Evolutionary conservation across 78 protist genomes (phyloP), one percentile per base, ranked within the genome.

Genomic region (Dictyostelium brefeldianum): DNA sequence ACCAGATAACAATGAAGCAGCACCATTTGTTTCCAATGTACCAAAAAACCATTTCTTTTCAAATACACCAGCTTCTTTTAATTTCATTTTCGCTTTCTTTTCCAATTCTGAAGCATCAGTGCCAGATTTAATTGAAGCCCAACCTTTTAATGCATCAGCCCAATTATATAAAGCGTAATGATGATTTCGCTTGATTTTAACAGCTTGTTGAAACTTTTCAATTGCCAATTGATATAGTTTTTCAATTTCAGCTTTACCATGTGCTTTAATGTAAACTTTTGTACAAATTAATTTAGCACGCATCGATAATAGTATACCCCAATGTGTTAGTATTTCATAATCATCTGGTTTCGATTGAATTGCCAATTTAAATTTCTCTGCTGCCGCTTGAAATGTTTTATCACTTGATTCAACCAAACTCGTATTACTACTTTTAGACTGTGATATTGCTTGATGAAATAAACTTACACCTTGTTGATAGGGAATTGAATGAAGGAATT

Each of bases 21-120:
- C 95, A 80, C 95, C 95, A 47, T 67, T 71, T 10, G 95, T 91
- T 51, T 74, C 89, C 1, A 91, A 48, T 22, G 95, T 91, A 7
- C 82, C 83, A 80, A 80, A 91, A 79, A 91, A 91, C 95, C 95
- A 91, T 31, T 65, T 48, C 73, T 91, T 91, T 20, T 83, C 90
- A 50, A 91, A 78, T 5, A 91, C 91, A 67, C 89, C 89, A 3
- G 95, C 89, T 10, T 81, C 81, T 50, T 53, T 46, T 9, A 91
- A 25, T 43, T 91, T 91, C 22, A 22, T 14, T n/a, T 81, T 83
- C 3, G 95, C 89, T 14, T 50, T 15, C 25, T 27, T 18, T 17
- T 36, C 78, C 20, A 89, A 70, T 20, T 43, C 69, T 5, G 41
- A 7, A 20, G 83, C 31, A 6, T 85, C 64, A 4, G 71, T 5